phyloP scores from a whole-genome alignment of 176 grass and related monocot genomes.

The Chloris gayana region DNA sequence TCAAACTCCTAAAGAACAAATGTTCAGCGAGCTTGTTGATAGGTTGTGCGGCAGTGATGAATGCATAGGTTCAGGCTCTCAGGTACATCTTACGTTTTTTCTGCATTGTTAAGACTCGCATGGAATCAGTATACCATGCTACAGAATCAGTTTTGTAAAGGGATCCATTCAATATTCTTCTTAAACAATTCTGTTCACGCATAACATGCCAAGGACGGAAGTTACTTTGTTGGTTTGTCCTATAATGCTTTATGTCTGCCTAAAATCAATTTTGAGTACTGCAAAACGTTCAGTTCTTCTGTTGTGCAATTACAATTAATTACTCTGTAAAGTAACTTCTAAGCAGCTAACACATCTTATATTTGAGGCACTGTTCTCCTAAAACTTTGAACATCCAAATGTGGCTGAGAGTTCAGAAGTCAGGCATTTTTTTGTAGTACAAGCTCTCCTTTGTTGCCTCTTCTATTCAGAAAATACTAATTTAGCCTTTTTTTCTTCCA shows the following conservation, averaged over 20 bases:
- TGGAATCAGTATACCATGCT: constrained; percentile 20
- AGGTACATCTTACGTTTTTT: constrained; percentile 59
- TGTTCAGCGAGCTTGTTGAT: constrained; percentile 89
- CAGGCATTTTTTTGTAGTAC: neutral
- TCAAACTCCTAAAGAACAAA: constrained; percentile 86
- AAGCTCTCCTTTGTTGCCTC: neutral
- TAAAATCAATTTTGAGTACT: neutral
- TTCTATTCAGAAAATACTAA: neutral
- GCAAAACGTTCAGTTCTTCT: constrained; percentile 30
- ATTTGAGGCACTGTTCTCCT: constrained; percentile 13
- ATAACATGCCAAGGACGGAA: constrained; percentile 1
- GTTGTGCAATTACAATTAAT: constrained; percentile 12
- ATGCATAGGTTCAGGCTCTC: constrained; percentile 92
- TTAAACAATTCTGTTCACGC: neutral
- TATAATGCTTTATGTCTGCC: neutral
- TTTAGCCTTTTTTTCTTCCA: neutral
- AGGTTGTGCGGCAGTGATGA: constrained; percentile 87
- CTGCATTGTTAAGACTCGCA: constrained; percentile 7
- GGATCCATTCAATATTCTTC: constrained; percentile 5
- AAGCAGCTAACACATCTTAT: neutral
- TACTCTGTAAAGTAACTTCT: neutral
- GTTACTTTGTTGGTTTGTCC: constrained; percentile 14
- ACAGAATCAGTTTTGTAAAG: constrained; percentile 16
- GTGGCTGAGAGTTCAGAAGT: neutral
- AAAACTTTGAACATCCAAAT: neutral